These are phyloP conservation scores for Tricholoma hemisulphureum DNA, from an alignment of 768 basidiomycete species.

Conservation along the genomic window DNA sequence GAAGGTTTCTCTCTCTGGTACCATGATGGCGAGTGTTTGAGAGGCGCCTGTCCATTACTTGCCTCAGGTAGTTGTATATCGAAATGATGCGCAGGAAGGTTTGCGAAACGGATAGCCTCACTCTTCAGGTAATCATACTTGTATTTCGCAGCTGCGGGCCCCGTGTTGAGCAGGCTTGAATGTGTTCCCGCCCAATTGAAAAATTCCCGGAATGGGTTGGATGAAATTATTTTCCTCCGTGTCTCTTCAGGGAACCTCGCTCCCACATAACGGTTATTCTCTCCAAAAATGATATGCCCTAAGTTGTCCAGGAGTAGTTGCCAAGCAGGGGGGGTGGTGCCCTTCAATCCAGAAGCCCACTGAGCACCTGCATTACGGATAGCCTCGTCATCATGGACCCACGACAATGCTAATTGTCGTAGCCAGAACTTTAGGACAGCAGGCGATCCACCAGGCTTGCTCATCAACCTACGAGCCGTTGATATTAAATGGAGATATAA, in stretches of 20 bases:
- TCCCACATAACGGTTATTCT: neutral
- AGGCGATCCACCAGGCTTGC: neutral
- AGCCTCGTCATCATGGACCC: neutral
- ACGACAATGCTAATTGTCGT: neutral
- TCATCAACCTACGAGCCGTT: neutral
- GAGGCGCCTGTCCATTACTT: no score
- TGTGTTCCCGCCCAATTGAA: neutral
- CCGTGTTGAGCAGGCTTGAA: neutral
- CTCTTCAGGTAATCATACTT: neutral
- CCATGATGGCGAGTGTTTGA: no score
- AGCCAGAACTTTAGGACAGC: neutral
- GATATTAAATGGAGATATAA: neutral
- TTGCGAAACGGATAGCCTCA: neutral
- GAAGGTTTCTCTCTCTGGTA: no score
- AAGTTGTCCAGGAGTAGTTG: neutral
- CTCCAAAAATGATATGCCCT: neutral
- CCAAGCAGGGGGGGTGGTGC: neutral
- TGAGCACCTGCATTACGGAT: neutral
- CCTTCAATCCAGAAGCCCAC: neutral
- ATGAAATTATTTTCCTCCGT: neutral
- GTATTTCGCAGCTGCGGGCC: neutral
- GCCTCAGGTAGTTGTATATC: no score
- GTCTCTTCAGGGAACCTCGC: neutral
- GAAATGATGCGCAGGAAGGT: neutral
- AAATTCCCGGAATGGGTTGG: neutral